These are phyloP conservation scores for Henckelia pumila DNA, from an alignment of 257 asterid genomes.

Conservation along the genomic window DNA sequence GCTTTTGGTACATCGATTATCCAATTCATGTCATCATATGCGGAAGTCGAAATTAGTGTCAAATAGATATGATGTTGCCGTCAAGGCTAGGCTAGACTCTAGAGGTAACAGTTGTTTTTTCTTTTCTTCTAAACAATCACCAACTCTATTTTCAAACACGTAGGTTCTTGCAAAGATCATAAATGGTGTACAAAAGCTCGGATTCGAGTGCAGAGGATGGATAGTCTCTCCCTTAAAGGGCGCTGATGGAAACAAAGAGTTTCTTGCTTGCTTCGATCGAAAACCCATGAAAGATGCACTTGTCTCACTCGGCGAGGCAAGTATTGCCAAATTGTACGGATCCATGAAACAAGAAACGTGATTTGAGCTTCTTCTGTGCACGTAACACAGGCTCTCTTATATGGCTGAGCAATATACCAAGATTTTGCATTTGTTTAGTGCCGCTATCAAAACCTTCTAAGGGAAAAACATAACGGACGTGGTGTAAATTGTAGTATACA, in stretches of 20 bases:
- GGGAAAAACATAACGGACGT: not conserved
- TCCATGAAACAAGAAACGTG: not conserved
- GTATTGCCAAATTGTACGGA: constrained; percentile 32
- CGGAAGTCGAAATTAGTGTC: not conserved
- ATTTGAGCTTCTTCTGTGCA: too few relatives aligned
- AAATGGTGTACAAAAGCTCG: constrained; percentile 68
- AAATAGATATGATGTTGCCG: not conserved
- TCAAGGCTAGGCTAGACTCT: not conserved
- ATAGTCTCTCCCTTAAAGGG: constrained; percentile 92
- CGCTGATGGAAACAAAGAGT: constrained; percentile 93
- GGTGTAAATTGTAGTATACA: not conserved
- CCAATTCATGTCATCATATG: not conserved
- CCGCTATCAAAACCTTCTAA: not conserved
- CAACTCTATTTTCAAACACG: not conserved
- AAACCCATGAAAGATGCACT: constrained; percentile 24
- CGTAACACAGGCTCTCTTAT: too few relatives aligned
- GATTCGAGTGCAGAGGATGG: constrained; percentile 87
- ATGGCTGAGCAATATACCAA: too few relatives aligned
- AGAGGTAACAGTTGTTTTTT: not conserved
- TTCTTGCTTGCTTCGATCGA: constrained; percentile 66
- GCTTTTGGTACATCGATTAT: not conserved
- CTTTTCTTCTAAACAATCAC: not conserved
- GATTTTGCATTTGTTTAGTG: too few relatives aligned
- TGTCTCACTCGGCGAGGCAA: constrained; percentile 25
- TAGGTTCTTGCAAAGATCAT: constrained; percentile 79